Evolutionary conservation across 2,329 filamentous ascomycete species (phyloP), one percentile per base, ranked within the genome.

Genomic region (Shiraia bambusicola): DNA sequence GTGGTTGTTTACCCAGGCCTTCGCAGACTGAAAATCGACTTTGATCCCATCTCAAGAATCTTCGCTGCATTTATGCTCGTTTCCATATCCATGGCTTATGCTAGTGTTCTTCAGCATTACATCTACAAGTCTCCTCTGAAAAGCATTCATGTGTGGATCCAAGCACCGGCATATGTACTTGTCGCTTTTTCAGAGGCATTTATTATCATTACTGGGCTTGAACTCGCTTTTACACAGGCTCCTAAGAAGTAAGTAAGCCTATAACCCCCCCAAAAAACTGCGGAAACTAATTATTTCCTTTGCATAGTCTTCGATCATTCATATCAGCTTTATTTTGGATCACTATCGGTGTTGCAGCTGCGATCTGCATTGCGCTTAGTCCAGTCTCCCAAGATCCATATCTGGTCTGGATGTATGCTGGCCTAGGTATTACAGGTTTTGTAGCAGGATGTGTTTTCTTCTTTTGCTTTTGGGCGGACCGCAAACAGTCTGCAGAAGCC

Each of bases 381-480:
- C 60, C 58, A 4, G 59, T 54, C 10, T 54, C 56, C 6, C 52
- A 54, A 28, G 56, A 62, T 36, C 59, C 59, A 6, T 45, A 54
- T 30, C 24, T 63, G 11, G 49, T 61, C 2, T 47, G 45, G 24
- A 39, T 58, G 36, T 63, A 61, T 36, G 43, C 36, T 7, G 33
- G 39, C 10, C 16, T 47, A 12, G 37, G 32, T 7, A 44, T 50
- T 12, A 31, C 38, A 7, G 42, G 42, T 22, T 45, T 49, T 30
- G 35, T 49, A 8, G 47, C 40, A 33, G 47, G 47, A 6, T 46
- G 37, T 27, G 14, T 45, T 2, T 50, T 48, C 16, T 58, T 84
- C 80, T 0, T 79, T 81, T 29, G 75, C 72, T 19, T 50, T 32
- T 32, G 35, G 9, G 42, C 39, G 82, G 35, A 16, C 2, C 25